Evolutionary conservation across 2,329 filamentous ascomycete genomes (phyloP), one percentile per base, ranked within the genome.

Genomic region (Colletotrichum magnum): DNA sequence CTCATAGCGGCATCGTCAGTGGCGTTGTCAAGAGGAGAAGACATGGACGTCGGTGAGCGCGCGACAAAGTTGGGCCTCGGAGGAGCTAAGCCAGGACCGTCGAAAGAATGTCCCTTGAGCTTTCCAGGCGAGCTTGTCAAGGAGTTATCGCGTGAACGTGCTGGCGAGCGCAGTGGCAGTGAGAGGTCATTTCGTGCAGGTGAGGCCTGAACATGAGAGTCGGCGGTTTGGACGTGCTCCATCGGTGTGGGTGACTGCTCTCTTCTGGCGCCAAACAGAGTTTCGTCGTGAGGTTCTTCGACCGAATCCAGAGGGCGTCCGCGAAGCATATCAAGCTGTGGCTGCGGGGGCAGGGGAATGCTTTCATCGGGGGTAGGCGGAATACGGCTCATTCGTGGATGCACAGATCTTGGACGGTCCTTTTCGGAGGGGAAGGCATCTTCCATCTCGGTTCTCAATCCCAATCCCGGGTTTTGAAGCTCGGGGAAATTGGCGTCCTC

Each of bases 341-440:
- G 81, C 36, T 81, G 83, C 39, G 80, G 82, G 47, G 82, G 81
- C 48, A 83, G 75, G 12, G 89, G 87, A 36, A 87, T 74, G 12
- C 77, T 77, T 21, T 84, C 80, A 59, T 87, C 84, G 1, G 84
- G 83, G 0, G 84, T 86, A 2, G 85, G 83, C 12, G 86, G 86
- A 60, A 89, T 85, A 26, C 86, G 87, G 77, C 92, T 94, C 83
- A 95, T 88, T 32, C 90, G 88, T 26, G 93, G 92, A 74, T 95
- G 91, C 84, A 94, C 90, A 4, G 93, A 95, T 71, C 88, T 84
- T 2, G 93, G 93, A 64, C 93, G 87, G 64, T 88, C 75, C n/a
- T 77, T 81, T 15, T 78, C 74, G 2, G 56, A 60, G 41, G 63
- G 63, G 54, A 85, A 83, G 15, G 85, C 83, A 71, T 90, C 88